A percentile compares a stretch with the other conserved stretches of the same genome.
Evolutionary conservation across 2,329 filamentous ascomycete species (phyloP).

Genomic region (Ophiostoma populinum): DNA sequence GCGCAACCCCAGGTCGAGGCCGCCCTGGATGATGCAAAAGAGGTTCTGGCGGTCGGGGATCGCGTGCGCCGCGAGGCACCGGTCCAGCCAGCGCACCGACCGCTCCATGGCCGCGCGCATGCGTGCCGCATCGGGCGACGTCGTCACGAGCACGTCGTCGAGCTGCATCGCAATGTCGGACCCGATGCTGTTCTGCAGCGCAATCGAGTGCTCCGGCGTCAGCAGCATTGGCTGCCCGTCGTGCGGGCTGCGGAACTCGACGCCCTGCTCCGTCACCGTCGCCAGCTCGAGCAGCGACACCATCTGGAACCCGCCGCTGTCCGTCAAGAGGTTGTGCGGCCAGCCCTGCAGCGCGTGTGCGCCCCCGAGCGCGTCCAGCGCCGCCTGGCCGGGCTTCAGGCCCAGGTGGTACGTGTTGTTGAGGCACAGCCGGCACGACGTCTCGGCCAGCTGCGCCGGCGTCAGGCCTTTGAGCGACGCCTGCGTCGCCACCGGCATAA

Average conservation of each 20-base stretch:
- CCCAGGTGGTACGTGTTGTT: slow-evolving; percentile 98
- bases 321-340: slow-evolving; percentile 86
- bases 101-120: slow-evolving; percentile 93
- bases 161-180: slow-evolving; percentile 99
- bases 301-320: slow-evolving; percentile 85
- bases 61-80: slow-evolving; percentile 79
- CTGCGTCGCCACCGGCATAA: slow-evolving; percentile 98
- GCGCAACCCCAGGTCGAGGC: slow-evolving; percentile 74
- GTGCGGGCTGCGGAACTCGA: slow-evolving; percentile 89
- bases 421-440: slow-evolving; percentile 74
- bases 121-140: slow-evolving; percentile 69
- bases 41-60: slow-evolving; percentile 74
- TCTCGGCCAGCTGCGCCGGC: slow-evolving; percentile 77
- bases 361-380: slow-evolving; percentile 73
- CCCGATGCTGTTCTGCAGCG: slow-evolving; percentile 88
- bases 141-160: slow-evolving; percentile 93
- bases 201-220: slow-evolving; percentile 93
- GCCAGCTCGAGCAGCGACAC: slow-evolving; percentile 88
- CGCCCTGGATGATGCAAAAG: slow-evolving; percentile 97
- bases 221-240: slow-evolving; percentile 92
- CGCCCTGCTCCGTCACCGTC: slow-evolving; percentile 86
- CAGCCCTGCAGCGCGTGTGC: slow-evolving; percentile 92
- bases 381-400: slow-evolving; percentile 81
- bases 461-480: slow-evolving; percentile 90
- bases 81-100: slow-evolving; percentile 87